phyloP scores from a whole-genome alignment of 805 yeast species.

The Ogataea allantospora region DNA sequence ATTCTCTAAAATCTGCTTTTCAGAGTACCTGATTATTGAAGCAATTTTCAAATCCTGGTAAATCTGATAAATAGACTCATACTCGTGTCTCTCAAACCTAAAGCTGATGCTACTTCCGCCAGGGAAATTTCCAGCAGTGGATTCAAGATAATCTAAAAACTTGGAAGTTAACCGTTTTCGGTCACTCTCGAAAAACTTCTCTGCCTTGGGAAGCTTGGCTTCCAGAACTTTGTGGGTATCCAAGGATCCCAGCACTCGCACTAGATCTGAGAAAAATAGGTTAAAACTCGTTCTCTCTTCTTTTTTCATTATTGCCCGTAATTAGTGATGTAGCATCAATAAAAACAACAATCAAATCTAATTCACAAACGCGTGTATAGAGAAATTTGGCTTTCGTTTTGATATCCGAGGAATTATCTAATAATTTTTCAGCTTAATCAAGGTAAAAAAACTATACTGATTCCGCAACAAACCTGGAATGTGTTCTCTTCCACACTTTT shows the following conservation, averaged over 20 bases:
- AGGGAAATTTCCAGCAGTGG: constrained; percentile 30
- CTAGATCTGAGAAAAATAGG: constrained; percentile 22
- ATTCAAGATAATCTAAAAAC: constrained; percentile 37
- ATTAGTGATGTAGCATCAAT: no score
- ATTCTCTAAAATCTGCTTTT: constrained; percentile 47
- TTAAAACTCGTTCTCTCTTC: constrained; percentile 10
- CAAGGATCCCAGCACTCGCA: constrained; percentile 21
- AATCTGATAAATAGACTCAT: constrained; percentile 50
- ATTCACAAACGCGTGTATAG: no score
- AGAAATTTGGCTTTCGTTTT: no score
- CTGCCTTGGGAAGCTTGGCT: constrained; percentile 38
- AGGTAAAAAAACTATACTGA: background rate
- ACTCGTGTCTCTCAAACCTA: constrained; percentile 40
- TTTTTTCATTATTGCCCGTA: no score
- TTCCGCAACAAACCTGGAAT: background rate
- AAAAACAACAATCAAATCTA: no score
- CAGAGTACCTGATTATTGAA: constrained; percentile 45
- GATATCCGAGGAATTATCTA: background rate
- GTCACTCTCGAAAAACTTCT: constrained; percentile 43
- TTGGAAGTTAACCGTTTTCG: constrained; percentile 44
- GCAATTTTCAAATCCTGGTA: constrained; percentile 68
- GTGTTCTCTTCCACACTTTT: background rate
- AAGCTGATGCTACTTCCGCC: constrained; percentile 35
- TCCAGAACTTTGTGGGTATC: constrained; percentile 22
- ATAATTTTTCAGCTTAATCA: background rate